These are phyloP conservation scores for Brettanomyces bruxellensis DNA, from an alignment of 805 yeast species.

Conservation along the genomic window DNA sequence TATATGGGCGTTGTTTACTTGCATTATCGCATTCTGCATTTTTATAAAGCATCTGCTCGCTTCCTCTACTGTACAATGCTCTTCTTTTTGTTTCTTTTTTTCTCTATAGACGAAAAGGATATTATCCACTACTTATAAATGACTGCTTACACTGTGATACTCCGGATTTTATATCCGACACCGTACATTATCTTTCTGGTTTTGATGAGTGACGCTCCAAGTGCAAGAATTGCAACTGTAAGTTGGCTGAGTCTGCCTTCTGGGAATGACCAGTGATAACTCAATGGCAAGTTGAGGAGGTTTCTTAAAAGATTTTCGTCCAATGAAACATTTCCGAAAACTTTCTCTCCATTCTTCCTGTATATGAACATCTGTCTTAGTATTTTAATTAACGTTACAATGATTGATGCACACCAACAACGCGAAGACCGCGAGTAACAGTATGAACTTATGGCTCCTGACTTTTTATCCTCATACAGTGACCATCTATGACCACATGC, in stretches of 20 bases:
- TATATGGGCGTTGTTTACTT: no score
- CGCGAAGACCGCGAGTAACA: conserved; percentile 24
- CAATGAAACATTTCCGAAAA: background rate
- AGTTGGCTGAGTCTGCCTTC: conserved; percentile 25
- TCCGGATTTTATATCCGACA: background rate
- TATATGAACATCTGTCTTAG: background rate
- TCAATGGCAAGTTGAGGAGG: conserved; percentile 27
- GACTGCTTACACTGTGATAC: no score
- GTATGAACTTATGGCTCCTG: conserved; percentile 12
- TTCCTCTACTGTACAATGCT: no score
- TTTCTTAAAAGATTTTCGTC: conserved; percentile 16
- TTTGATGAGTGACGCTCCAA: conserved; percentile 8
- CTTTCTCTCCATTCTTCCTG: conserved; percentile 1
- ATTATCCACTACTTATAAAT: no score
- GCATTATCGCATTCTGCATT: no score
- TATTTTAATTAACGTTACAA: conserved; percentile 22
- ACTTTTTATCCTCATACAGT: conserved; percentile 9
- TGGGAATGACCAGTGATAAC: conserved; percentile 28
- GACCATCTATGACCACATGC: conserved; percentile 25
- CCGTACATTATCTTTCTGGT: background rate
- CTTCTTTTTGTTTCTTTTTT: no score
- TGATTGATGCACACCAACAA: conserved; percentile 28
- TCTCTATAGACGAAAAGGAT: no score
- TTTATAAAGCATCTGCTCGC: no score
- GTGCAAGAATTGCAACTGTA: conserved; percentile 28